Conservation (phyloP, 345 rosid species). For the Brassica nigra region DNA sequence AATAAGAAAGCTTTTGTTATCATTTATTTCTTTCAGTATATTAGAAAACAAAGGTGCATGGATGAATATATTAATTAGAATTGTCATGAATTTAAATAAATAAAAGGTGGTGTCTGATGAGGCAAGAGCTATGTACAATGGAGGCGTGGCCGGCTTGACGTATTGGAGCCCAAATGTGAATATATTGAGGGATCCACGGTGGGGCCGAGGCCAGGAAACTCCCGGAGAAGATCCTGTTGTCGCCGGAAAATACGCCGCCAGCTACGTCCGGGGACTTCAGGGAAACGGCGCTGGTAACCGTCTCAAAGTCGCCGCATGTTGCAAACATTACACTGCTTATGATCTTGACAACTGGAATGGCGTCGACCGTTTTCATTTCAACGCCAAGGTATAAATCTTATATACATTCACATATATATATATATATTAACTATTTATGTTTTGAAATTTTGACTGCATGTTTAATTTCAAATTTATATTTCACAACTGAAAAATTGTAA, state of each 20-base stretch:
- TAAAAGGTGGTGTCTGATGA: slow-evolving; percentile 73
- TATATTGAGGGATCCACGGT: slow-evolving; percentile 80
- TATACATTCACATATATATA: background rate
- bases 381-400: slow-evolving; percentile 61
- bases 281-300: slow-evolving; percentile 53
- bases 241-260: slow-evolving; percentile 71
- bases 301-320: slow-evolving; percentile 93
- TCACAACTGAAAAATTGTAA: background rate
- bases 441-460: slow-evolving; percentile 2
- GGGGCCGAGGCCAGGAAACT: slow-evolving; percentile 93
- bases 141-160: slow-evolving; percentile 71
- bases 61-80: background rate
- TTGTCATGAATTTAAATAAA: slow-evolving; percentile 3
- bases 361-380: slow-evolving; percentile 79
- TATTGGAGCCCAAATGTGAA: slow-evolving; percentile 87
- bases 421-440: background rate
- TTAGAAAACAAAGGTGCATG: slow-evolving; percentile 5
- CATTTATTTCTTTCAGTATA: background rate
- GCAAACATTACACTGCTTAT: slow-evolving; percentile 96
- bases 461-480: background rate
- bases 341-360: slow-evolving; percentile 98
- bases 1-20: background rate
- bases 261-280: slow-evolving; percentile 81
- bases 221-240: slow-evolving; percentile 88
- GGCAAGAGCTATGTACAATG: slow-evolving; percentile 80